A percentile compares a stretch with the other conserved stretches of the same genome.
phyloP scores from a whole-genome alignment of 2,329 filamentous ascomycete species.

The Didymella glomerata region DNA sequence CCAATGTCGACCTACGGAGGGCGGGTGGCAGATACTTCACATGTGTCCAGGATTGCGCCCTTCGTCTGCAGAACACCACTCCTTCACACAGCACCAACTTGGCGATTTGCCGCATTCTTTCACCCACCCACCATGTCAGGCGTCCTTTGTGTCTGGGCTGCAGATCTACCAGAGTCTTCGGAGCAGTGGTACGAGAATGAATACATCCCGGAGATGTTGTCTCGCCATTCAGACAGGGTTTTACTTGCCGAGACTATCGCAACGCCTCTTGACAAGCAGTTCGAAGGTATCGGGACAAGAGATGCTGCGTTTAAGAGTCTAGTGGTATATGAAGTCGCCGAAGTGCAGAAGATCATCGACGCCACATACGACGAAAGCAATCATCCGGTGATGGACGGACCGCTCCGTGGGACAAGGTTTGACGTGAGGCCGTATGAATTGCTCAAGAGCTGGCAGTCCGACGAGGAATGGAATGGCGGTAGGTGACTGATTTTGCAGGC shows the following conservation, averaged over 20 bases:
- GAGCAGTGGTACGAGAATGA: constrained; percentile 29
- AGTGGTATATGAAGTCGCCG: constrained; percentile 10
- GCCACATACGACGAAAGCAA: constrained; percentile 7
- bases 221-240: constrained; percentile 9
- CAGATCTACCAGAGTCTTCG: constrained; percentile 21
- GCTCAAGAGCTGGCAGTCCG: constrained; percentile 1
- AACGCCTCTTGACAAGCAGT: constrained; percentile 9
- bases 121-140: constrained; percentile 24
- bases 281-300: constrained; percentile 6
- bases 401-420: background rate
- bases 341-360: constrained; percentile 1
- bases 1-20: background rate
- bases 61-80: background rate
- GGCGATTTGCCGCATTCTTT: background rate
- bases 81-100: background rate
- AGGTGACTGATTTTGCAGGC: background rate
- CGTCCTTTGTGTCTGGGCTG: constrained; percentile 29
- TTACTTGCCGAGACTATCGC: constrained; percentile 10
- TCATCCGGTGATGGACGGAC: background rate
- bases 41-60: background rate
- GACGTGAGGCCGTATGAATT: constrained; percentile 8
- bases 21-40: background rate
- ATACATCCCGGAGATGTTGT: constrained; percentile 19
- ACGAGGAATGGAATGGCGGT: constrained; percentile 18
- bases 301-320: constrained; percentile 11